Base-by-base conservation (phyloP, 768 basidiomycete species). In the Paxillus ammoniavirescens region DNA sequence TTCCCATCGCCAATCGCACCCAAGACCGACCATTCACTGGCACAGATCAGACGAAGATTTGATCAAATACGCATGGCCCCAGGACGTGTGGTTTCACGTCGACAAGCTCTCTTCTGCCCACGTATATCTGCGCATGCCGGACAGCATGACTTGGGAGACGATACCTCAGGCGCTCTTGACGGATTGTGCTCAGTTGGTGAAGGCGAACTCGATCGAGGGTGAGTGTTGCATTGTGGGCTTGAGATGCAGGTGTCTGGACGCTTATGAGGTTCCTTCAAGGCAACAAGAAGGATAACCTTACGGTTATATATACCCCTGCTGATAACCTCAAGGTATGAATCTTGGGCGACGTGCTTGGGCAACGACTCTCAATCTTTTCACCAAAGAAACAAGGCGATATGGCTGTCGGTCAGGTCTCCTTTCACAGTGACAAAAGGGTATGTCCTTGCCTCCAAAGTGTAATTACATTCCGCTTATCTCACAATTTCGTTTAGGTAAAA, bases 51-150 rank as follows among this genome's bases (percentile, higher is more conserved):
- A 99, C 74, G 96, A 98, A 69, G 94, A 97, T 46, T 74, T 98
- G 47, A 93, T 98, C 63, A 90, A 84, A 71, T 97, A 93, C 63
- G 94, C 89, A 7, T 89, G 87, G 87, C 87, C 89, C 8, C 83
- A 88, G 69, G 91, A 93, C 56, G 73, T 92, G 49, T 92, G 91
- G 92, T 97, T 98, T 60, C 97, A 98, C 70, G 97, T 99, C 56
- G 97, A 98, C 77, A 96, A 95, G 69, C 83, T 98, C 28, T 96
- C 93, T 0, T 97, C 94, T 3, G 94, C 95, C 1, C 93, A 98
- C 69, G 95, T 98, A 38, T 98, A 98, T 68, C 76, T 98, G n/a
- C 87, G 95, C 33, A 83, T 98, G 77, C 81, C 90, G 0, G 81
- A 82, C 3, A 76, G 73, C n/a, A 88, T 95, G 78, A 69, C 76